A percentile compares a stretch with the other conserved stretches of the same genome.
Evolutionary conservation across 2,329 filamentous ascomycete genomes (phyloP).

Genomic region (Aspergillus ochraceoroseus): DNA sequence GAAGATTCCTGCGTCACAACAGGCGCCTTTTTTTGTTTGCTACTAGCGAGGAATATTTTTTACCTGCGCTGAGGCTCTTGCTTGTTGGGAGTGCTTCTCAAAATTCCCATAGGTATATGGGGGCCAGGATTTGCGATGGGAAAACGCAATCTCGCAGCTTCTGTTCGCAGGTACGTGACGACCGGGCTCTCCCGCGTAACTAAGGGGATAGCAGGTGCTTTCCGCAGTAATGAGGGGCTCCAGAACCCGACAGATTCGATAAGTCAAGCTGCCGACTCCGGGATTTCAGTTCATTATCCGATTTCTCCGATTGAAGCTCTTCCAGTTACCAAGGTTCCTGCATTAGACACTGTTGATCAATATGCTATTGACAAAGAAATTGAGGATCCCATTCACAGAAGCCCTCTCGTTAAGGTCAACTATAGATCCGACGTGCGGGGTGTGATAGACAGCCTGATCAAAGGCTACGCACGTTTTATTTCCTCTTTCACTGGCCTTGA

Average conservation of each 20-base stretch:
- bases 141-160: conserved; percentile 13
- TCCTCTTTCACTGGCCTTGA: conserved; percentile 25
- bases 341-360: conserved; percentile 26
- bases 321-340: conserved; percentile 27
- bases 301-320: conserved; percentile 8
- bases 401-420: conserved; percentile 12
- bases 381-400: conserved; percentile 8
- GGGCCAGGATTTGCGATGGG: conserved; percentile 5
- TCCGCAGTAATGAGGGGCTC: conserved; percentile 15
- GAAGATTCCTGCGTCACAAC: conserved; percentile 18
- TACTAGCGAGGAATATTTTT: conserved; percentile 8
- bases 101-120: conserved; percentile 1
- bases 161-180: conserved; percentile 17
- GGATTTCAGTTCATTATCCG: neutral
- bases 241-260: conserved; percentile 4
- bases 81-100: conserved; percentile 2
- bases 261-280: neutral
- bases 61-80: conserved; percentile 6
- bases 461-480: conserved; percentile 27
- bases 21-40: conserved; percentile 10
- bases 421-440: conserved; percentile 10
- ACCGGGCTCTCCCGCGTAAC: conserved; percentile 14
- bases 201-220: conserved; percentile 18
- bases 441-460: conserved; percentile 17
- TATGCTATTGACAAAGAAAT: conserved; percentile 18